phyloP scores from a whole-genome alignment of 179 eudicot genomes.

The Monotropa hypopitys region DNA sequence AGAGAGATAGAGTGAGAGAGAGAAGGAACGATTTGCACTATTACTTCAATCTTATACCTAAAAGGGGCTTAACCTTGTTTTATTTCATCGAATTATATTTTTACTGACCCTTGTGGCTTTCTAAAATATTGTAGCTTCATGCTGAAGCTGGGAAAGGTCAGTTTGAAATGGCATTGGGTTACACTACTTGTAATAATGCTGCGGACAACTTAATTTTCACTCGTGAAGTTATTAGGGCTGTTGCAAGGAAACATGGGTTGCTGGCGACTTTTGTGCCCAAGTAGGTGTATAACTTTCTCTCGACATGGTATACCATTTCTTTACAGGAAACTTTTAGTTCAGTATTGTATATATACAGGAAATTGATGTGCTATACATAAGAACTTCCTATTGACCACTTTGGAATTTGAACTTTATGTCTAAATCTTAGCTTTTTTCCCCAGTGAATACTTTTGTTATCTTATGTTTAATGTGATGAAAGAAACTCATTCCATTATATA shows the following conservation, averaged over 20 bases:
- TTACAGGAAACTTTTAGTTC: background rate
- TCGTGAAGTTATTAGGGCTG: slow-evolving; percentile 64
- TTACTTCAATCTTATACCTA: background rate
- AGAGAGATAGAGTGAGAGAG: background rate
- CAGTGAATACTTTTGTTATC: background rate
- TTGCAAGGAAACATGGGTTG: slow-evolving; percentile 86
- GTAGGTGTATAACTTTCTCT: slow-evolving; percentile 28
- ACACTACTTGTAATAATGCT: slow-evolving; percentile 50
- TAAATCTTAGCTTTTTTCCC: background rate
- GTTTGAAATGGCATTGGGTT: slow-evolving; percentile 65
- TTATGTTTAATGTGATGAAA: background rate
- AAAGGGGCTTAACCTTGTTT: background rate
- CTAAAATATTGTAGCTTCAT: slow-evolving; percentile 42
- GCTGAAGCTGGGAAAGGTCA: slow-evolving; percentile 94
- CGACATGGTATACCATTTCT: background rate
- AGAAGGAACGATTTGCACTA: background rate
- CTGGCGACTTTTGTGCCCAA: slow-evolving; percentile 92
- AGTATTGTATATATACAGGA: background rate
- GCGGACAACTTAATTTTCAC: slow-evolving; percentile 73
- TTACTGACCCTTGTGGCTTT: background rate
- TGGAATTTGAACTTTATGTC: background rate
- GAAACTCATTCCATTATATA: background rate
- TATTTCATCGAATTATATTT: background rate
- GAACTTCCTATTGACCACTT: background rate
- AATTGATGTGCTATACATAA: background rate